Conservation (phyloP, 768 basidiomycete species). For the Daedaleopsis sinensis region DNA sequence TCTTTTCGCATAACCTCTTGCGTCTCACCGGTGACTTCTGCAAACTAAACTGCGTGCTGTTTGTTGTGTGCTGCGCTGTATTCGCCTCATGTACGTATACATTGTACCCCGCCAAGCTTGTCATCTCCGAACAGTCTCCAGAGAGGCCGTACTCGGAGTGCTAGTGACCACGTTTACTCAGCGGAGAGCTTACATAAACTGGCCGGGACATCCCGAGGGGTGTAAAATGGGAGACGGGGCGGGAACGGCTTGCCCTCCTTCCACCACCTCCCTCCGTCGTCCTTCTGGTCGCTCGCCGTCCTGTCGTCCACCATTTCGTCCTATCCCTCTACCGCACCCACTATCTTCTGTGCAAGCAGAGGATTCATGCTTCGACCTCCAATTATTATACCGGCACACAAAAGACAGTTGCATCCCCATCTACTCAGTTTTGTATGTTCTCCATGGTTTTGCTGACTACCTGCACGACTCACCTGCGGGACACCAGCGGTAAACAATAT, state of each 20-base stretch:
- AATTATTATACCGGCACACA: conserved; percentile 70
- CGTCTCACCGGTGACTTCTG: background rate
- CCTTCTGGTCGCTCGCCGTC: conserved; percentile 22
- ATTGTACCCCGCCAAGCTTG: no score
- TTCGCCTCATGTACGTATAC: no score
- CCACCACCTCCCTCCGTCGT: conserved; percentile 30
- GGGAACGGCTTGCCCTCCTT: background rate
- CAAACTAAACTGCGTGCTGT: no score
- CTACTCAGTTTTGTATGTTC: conserved; percentile 53
- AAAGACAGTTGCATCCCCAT: conserved; percentile 50
- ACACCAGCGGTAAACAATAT: conserved; percentile 62
- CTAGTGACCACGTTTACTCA: conserved; percentile 19
- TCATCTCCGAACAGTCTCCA: background rate
- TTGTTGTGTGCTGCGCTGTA: no score
- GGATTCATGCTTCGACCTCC: conserved; percentile 95
- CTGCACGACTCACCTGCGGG: background rate
- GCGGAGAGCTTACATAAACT: conserved; percentile 17
- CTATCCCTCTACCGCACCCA: conserved; percentile 43
- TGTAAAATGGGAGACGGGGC: conserved; percentile 16
- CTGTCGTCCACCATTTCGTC: conserved; percentile 64
- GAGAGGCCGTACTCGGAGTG: background rate
- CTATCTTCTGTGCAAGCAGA: conserved; percentile 72
- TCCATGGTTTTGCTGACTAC: background rate
- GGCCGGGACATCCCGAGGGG: conserved; percentile 22
- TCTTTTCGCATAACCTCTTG: conserved; percentile 40